phyloP scores from a whole-genome alignment of 768 basidiomycete genomes.

The Agrocybe chaxingu region DNA sequence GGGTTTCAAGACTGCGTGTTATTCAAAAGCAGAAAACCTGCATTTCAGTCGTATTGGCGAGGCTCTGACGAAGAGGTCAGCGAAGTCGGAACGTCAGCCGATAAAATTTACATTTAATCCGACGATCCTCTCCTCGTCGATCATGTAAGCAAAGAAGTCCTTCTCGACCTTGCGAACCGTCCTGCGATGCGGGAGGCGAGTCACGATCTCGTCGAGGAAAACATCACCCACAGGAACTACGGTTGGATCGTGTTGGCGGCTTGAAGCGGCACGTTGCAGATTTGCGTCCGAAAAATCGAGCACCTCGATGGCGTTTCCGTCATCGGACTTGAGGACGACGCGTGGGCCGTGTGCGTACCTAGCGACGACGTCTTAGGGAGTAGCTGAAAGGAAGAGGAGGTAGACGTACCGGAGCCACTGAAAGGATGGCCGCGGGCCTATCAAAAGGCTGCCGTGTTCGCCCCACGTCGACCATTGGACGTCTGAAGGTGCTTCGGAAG shows the following conservation, averaged over 20 bases:
- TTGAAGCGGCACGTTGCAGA: background rate
- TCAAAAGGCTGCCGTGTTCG: conserved; percentile 10
- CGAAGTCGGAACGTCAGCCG: too few relatives aligned
- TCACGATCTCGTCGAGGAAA: conserved; percentile 4
- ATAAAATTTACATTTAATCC: conserved; percentile 9
- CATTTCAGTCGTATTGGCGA: too few relatives aligned
- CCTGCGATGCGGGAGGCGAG: conserved; percentile 7
- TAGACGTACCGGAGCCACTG: conserved; percentile 11
- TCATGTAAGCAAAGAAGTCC: conserved; percentile 12
- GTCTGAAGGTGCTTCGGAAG: background rate
- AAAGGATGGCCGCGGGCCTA: background rate
- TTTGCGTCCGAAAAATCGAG: conserved; percentile 8
- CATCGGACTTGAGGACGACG: conserved; percentile 3
- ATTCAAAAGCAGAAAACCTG: too few relatives aligned
- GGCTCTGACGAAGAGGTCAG: too few relatives aligned
- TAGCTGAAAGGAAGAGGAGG: background rate
- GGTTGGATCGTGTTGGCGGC: background rate
- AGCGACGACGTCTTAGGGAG: background rate
- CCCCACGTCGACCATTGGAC: conserved; percentile 15
- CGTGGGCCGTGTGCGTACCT: conserved; percentile 19
- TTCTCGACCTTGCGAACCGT: background rate
- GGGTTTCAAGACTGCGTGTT: too few relatives aligned
- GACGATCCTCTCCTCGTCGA: conserved; percentile 14
- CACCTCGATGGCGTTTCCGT: conserved; percentile 3
- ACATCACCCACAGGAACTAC: background rate